Evolutionary conservation across 768 basidiomycete genomes (phyloP).

Genomic region (Daedaleopsis nitida): DNA sequence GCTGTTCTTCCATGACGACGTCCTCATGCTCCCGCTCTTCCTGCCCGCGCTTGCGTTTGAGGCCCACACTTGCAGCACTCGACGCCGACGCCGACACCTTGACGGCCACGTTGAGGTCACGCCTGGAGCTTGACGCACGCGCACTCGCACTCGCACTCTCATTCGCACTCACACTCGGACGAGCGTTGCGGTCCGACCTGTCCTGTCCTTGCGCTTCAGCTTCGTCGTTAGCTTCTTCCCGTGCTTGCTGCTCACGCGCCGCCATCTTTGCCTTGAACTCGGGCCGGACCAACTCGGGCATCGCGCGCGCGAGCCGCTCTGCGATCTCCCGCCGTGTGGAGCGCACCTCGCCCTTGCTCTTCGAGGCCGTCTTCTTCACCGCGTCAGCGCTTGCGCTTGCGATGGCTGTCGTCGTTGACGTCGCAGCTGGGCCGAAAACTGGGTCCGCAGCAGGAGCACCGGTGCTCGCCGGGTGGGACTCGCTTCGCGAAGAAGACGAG

Average conservation of each 20-base stretch:
- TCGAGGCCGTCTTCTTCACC: constrained; percentile 10
- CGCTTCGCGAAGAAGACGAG: too few relatives aligned
- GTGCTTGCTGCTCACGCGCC: constrained; percentile 1
- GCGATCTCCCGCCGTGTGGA: constrained; percentile 30
- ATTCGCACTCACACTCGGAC: not conserved
- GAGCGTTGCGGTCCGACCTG: not conserved
- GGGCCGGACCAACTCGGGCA: constrained; percentile 56
- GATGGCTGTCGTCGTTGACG: not conserved
- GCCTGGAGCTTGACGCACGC: not conserved
- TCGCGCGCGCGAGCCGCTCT: constrained; percentile 44
- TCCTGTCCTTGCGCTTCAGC: not conserved
- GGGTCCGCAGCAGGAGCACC: not conserved
- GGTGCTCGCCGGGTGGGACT: too few relatives aligned
- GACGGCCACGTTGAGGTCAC: not conserved
- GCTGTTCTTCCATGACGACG: not conserved
- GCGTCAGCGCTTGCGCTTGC: not conserved
- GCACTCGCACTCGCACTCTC: not conserved
- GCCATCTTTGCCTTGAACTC: constrained; percentile 50
- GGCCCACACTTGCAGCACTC: not conserved
- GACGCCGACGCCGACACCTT: not conserved
- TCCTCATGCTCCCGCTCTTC: not conserved
- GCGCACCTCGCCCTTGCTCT: constrained; percentile 2
- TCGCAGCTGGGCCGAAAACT: not conserved
- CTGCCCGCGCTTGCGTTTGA: not conserved
- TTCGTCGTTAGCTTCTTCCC: not conserved